A percentile compares a stretch with the other conserved stretches of the same genome.
phyloP scores from a whole-genome alignment of 495 filamentous ascomycete genomes.

The Aspergillus cristatus region DNA sequence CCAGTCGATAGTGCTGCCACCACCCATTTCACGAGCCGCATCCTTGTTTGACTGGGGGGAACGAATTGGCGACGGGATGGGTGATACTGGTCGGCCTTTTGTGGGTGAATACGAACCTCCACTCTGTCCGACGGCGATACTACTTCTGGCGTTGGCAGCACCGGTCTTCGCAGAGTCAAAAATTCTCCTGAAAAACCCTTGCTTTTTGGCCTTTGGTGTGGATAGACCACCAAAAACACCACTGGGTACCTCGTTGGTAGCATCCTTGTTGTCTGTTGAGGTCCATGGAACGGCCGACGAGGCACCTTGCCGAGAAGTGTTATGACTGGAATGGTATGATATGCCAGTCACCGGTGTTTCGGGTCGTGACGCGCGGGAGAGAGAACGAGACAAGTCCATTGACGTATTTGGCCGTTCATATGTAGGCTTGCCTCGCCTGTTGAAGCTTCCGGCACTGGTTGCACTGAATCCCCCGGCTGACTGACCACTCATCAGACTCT shows the following conservation, averaged over 20 bases:
- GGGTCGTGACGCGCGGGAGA: conserved; percentile 40
- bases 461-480: conserved; percentile 89
- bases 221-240: conserved; percentile 66
- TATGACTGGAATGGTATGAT: conserved; percentile 79
- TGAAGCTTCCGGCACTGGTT: conserved; percentile 89
- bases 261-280: conserved; percentile 21
- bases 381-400: conserved; percentile 33
- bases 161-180: conserved; percentile 90
- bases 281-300: conserved; percentile 42
- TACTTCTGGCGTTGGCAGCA: conserved; percentile 80
- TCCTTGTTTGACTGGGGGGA: conserved; percentile 24
- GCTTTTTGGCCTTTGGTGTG: conserved; percentile 84
- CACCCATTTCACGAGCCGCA: conserved; percentile 55
- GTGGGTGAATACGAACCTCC: conserved; percentile 40
- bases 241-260: conserved; percentile 27
- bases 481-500: conserved; percentile 84
- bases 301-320: conserved; percentile 46
- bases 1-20: conserved; percentile 65
- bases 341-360: conserved; percentile 67
- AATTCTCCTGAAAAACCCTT: conserved; percentile 93
- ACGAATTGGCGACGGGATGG: conserved; percentile 13
- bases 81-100: conserved; percentile 32
- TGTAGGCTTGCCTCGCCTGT: conserved; percentile 53
- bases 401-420: conserved; percentile 43
- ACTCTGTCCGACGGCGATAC: conserved; percentile 58